A percentile compares a stretch with the other conserved stretches of the same genome.
These are phyloP conservation scores for Chlamydomonas sphaeroides DNA, from an alignment of 139 green algal genomes.

Conservation along the genomic window DNA sequence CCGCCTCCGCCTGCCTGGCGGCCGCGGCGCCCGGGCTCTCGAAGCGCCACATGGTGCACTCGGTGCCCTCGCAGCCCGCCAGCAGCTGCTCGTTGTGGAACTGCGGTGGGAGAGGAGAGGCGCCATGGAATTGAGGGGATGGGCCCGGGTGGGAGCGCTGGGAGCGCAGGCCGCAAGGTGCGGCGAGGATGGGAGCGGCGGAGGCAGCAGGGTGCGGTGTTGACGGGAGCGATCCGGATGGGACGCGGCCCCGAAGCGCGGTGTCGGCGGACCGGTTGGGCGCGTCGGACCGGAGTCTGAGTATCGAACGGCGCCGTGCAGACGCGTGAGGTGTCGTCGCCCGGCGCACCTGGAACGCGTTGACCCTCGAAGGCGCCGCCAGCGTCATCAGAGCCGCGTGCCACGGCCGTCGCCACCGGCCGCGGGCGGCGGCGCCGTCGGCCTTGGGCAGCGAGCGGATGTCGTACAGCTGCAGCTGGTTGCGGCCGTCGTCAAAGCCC, in stretches of 20 bases:
- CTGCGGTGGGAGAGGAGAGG: background rate
- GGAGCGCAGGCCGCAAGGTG: background rate
- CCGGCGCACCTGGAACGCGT: constrained; percentile 47
- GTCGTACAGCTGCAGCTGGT: constrained; percentile 53
- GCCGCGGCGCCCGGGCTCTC: constrained; percentile 19
- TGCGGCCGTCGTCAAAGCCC: constrained; percentile 34
- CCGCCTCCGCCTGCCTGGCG: background rate
- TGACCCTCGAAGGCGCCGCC: constrained; percentile 36
- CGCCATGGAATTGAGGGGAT: background rate
- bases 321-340: background rate
- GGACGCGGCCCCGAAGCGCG: background rate
- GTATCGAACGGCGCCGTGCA: background rate
- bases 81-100: constrained; percentile 55
- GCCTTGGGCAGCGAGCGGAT: constrained; percentile 23
- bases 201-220: background rate
- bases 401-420: background rate
- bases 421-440: background rate
- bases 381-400: constrained; percentile 46
- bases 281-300: background rate
- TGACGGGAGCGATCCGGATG: background rate
- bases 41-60: constrained; percentile 54
- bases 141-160: background rate
- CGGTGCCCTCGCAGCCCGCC: constrained; percentile 47
- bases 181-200: background rate
- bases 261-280: background rate